phyloP scores from a whole-genome alignment of 2,329 filamentous ascomycete species.

The Pseudophaeomoniella oleicola region DNA sequence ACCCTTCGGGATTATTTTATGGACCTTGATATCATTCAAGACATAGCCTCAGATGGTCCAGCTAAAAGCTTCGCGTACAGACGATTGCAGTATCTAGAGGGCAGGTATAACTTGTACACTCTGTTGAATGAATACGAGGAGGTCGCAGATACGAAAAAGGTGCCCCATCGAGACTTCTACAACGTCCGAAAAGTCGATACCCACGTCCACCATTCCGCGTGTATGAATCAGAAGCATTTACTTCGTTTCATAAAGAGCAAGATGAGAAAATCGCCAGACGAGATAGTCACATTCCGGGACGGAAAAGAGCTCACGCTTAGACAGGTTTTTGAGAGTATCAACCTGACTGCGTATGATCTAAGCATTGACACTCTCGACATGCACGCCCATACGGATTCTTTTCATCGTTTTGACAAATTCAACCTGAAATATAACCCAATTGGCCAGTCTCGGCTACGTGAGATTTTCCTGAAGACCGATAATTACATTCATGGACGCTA shows the following conservation, averaged over 20 bases:
- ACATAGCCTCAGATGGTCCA: conserved; percentile 86
- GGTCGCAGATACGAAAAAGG: conserved; percentile 92
- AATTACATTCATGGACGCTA: conserved; percentile 95
- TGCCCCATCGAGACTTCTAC: conserved; percentile 96
- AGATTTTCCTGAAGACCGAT: conserved; percentile 98
- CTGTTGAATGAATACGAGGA: conserved; percentile 96
- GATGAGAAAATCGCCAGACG: conserved; percentile 96
- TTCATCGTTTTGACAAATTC: conserved; percentile 99
- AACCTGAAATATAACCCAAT: conserved; percentile 98
- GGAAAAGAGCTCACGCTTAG: conserved; percentile 79
- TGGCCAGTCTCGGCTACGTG: conserved; percentile 83
- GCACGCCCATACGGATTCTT: conserved; percentile 96
- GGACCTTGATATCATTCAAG: conserved; percentile 74
- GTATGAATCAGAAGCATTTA: conserved; percentile 99
- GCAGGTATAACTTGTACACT: conserved; percentile 89
- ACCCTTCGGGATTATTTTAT: conserved; percentile 92
- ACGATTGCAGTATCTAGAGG: conserved; percentile 85
- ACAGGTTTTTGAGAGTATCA: conserved; percentile 95
- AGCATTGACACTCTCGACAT: conserved; percentile 98
- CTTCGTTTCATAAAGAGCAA: conserved; percentile 98
- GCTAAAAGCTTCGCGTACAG: conserved; percentile 96
- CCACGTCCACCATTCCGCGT: conserved; percentile 96
- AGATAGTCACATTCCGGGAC: conserved; percentile 83
- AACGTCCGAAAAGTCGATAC: conserved; percentile 98
- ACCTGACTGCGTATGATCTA: conserved; percentile 89